These are phyloP conservation scores for Cryptococcus neoformans DNA, from an alignment of 1,284 basidiomycete genomes.

Conservation along the genomic window DNA sequence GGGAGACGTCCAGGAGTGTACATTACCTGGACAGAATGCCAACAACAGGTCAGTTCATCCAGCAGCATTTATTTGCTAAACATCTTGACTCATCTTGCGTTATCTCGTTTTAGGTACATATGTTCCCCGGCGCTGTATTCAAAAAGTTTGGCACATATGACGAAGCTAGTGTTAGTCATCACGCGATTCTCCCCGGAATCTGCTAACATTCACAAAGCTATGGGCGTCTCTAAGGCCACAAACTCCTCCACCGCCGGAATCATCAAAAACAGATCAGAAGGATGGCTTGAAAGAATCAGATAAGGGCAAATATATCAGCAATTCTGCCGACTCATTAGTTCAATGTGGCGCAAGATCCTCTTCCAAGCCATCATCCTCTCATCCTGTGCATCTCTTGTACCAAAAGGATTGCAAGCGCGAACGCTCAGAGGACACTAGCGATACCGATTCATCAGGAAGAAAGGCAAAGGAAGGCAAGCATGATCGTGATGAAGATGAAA, in stretches of 20 bases:
- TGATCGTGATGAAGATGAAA: neutral
- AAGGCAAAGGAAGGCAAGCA: neutral
- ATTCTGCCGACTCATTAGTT: no score
- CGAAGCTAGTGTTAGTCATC: slow-evolving; percentile 21
- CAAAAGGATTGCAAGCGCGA: no score
- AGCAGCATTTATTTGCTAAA: slow-evolving; percentile 13
- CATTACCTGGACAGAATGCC: slow-evolving; percentile 20
- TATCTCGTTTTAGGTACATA: neutral
- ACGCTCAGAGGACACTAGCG: neutral
- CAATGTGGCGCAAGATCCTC: no score
- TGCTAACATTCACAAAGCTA: neutral
- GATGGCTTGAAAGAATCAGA: no score
- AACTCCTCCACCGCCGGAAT: no score
- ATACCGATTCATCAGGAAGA: neutral
- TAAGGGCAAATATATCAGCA: no score
- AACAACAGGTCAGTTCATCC: slow-evolving; percentile 17
- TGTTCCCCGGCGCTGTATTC: slow-evolving; percentile 23
- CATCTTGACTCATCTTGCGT: neutral
- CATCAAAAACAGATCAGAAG: no score
- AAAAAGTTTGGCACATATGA: slow-evolving; percentile 16
- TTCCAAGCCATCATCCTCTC: no score
- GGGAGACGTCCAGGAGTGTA: slow-evolving; percentile 32
- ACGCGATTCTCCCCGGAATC: neutral
- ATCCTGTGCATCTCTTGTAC: no score
- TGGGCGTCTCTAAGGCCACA: neutral